A percentile compares a stretch with the other conserved stretches of the same genome.
Conservation (phyloP, 768 basidiomycete species). For the Dioszegia aurantiaca region DNA sequence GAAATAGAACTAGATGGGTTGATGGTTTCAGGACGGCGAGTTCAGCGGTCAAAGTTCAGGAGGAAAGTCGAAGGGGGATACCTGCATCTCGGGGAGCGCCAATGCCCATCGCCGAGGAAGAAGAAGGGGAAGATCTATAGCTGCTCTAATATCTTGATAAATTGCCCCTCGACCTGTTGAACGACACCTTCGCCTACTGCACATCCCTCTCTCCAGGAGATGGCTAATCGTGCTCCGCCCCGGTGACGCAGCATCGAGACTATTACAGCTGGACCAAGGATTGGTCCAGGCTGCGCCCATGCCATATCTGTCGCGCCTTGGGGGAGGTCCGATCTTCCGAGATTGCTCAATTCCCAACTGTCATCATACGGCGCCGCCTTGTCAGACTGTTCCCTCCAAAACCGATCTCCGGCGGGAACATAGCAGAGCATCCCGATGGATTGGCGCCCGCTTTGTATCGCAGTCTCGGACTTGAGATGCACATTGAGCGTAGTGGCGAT, state of each 20-base stretch:
- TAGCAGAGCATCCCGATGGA: conserved; percentile 14
- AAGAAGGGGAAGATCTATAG: conserved; percentile 9
- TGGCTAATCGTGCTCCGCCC: not conserved
- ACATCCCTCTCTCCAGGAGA: conserved; percentile 18
- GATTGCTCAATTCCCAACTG: conserved; percentile 12
- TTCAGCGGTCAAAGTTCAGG: not conserved
- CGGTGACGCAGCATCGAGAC: conserved; percentile 2
- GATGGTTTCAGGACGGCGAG: conserved; percentile 19
- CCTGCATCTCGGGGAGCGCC: conserved; percentile 4
- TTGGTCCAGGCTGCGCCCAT: conserved; percentile 13
- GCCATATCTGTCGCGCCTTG: conserved; percentile 14
- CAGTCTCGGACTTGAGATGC: conserved; percentile 8
- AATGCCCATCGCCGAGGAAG: conserved; percentile 12
- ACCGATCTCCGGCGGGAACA: conserved; percentile 10
- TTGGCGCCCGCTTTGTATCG: not conserved
- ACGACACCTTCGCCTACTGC: not conserved
- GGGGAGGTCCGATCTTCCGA: conserved; percentile 5
- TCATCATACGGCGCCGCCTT: not conserved
- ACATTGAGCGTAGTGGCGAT: not conserved
- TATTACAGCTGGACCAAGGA: not conserved
- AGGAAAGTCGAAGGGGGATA: conserved; percentile 5
- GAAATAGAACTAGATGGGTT: conserved; percentile 16
- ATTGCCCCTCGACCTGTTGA: not conserved
- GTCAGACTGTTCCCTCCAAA: conserved; percentile 1
- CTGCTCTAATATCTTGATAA: not conserved